Evolutionary conservation across 2,329 filamentous ascomycete species (phyloP).

Genomic region (Plectosphaerella sp.): DNA sequence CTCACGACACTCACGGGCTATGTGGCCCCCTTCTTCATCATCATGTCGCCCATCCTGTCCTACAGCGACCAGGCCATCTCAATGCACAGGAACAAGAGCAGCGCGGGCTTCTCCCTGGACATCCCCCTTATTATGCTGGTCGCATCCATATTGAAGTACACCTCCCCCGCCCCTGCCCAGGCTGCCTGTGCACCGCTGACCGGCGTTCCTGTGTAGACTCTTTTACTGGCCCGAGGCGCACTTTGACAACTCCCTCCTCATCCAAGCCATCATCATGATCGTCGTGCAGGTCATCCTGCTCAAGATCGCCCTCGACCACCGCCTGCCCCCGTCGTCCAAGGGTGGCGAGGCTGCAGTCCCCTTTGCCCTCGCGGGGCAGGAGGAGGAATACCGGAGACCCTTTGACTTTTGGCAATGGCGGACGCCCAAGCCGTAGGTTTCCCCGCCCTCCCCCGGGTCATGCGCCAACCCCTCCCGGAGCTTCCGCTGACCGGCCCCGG

Average conservation of each 20-base stretch:
- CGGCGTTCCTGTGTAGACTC: constrained; percentile 38
- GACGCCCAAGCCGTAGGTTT: constrained; percentile 58
- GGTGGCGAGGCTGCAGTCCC: constrained; percentile 57
- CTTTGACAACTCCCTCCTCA: constrained; percentile 59
- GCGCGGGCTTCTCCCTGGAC: constrained; percentile 65
- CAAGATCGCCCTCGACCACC: constrained; percentile 65
- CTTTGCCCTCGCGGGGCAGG: constrained; percentile 51
- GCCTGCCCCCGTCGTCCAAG: constrained; percentile 54
- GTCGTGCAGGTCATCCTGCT: constrained; percentile 58
- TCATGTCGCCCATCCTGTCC: constrained; percentile 59
- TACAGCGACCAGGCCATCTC: constrained; percentile 63
- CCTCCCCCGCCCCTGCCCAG: not conserved
- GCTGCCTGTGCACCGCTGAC: constrained; percentile 5
- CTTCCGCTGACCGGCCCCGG: not conserved
- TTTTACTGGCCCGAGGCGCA: constrained; percentile 66
- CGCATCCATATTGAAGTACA: constrained; percentile 60
- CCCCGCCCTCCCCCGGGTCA: not conserved
- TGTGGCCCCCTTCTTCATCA: constrained; percentile 58
- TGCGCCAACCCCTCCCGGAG: not conserved
- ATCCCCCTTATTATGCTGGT: constrained; percentile 71
- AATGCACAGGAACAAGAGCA: constrained; percentile 61
- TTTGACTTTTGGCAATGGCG: constrained; percentile 84
- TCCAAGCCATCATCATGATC: constrained; percentile 64
- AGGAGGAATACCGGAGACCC: constrained; percentile 47
- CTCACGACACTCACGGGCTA: constrained; percentile 47